phyloP scores from a whole-genome alignment of 441 rosid genomes.

The Erodium chrysanthum region DNA sequence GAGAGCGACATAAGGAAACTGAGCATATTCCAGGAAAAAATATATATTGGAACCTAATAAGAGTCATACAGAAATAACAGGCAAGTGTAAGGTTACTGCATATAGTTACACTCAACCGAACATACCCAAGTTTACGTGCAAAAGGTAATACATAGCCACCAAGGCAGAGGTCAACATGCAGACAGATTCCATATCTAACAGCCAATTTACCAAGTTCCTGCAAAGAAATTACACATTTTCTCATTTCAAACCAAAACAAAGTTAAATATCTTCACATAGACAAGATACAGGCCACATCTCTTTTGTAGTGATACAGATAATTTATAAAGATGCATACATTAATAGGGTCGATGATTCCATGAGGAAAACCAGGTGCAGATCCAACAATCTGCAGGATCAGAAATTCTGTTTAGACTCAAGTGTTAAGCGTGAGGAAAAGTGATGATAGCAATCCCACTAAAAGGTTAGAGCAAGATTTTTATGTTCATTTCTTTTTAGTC shows the following conservation, averaged over 20 bases:
- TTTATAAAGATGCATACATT: too few species aligned
- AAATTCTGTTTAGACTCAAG: constrained; percentile 19
- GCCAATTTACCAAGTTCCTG: constrained; percentile 93
- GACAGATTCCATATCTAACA: constrained; percentile 58
- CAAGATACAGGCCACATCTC: too few species aligned
- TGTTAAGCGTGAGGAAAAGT: constrained; percentile 12
- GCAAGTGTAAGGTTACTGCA: too few species aligned
- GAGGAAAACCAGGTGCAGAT: constrained; percentile 97
- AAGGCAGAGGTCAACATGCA: constrained; percentile 97
- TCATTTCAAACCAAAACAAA: too few species aligned
- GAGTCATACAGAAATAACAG: background rate
- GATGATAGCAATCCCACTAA: constrained; percentile 12
- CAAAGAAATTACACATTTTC: constrained; percentile 16
- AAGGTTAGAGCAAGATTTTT: background rate
- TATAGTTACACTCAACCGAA: constrained; percentile 2
- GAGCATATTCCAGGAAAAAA: background rate
- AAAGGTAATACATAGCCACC: constrained; percentile 97
- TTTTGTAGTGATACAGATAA: too few species aligned
- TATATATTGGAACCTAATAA: background rate
- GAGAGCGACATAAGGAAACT: background rate
- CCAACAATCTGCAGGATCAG: constrained; percentile 70
- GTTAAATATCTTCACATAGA: too few species aligned
- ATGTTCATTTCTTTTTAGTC: background rate
- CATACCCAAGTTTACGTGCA: constrained; percentile 84
- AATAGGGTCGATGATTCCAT: too few species aligned